These are phyloP conservation scores for Helianthus annuus DNA, from an alignment of 129 eudicot species.

Conservation along the genomic window HanXRQr2.0-SUNRISE NC_035434.2:72898205-72898704, in stretches of 20 bases:
- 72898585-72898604: background rate
- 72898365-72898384: background rate
- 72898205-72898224: conserved; percentile 38
- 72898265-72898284: background rate
- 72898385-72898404: background rate
- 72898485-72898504: background rate
- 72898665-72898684: background rate
- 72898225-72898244: conserved; percentile 43
- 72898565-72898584: background rate
- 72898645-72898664: background rate
- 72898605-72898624: background rate
- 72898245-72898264: background rate
- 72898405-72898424: no score
- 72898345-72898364: background rate
- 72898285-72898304: background rate
- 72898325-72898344: background rate
- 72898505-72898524: background rate
- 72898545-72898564: background rate
- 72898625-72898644: background rate
- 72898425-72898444: no score
- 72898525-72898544: background rate
- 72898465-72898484: no score
- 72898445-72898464: no score
- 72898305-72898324: background rate
- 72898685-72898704: background rate